phyloP scores from a whole-genome alignment of 2,329 filamentous ascomycete species.

The Paecilomyces formosus region DNA sequence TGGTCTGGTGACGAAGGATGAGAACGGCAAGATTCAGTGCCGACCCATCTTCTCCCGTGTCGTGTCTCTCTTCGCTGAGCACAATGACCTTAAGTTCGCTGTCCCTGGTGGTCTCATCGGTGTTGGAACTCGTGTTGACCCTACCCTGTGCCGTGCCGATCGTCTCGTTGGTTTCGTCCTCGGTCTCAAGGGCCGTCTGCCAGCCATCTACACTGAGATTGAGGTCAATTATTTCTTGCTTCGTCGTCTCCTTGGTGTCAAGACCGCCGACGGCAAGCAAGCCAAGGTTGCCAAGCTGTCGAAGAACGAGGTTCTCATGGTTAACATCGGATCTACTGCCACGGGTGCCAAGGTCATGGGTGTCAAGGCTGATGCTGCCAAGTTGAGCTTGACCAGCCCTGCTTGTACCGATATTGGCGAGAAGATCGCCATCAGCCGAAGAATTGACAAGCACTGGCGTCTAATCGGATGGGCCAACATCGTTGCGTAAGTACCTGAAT shows the following conservation, averaged over 20 bases:
- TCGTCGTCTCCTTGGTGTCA: conserved; percentile 87
- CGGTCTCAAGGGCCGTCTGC: conserved; percentile 84
- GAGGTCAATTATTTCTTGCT: conserved; percentile 99
- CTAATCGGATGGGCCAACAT: conserved; percentile 87
- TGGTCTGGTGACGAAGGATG: conserved; percentile 95
- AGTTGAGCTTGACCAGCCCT: conserved; percentile 83
- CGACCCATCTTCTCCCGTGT: conserved; percentile 95
- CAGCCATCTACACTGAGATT: conserved; percentile 95
- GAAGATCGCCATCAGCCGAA: conserved; percentile 91
- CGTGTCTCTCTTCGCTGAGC: conserved; percentile 90
- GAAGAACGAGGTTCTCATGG: conserved; percentile 99
- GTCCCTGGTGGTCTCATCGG: conserved; percentile 96
- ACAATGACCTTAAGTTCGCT: conserved; percentile 97
- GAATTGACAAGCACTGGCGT: conserved; percentile 99
- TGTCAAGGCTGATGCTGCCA: conserved; percentile 96
- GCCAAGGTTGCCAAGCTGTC: conserved; percentile 97
- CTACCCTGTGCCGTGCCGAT: conserved; percentile 96
- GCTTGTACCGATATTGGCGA: conserved; percentile 96
- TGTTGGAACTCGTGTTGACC: conserved; percentile 95
- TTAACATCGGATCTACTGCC: conserved; percentile 96
- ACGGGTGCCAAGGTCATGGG: conserved; percentile 95
- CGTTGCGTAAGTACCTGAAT: conserved; percentile 42
- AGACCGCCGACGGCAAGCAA: conserved; percentile 97
- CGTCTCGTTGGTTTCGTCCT: conserved; percentile 97
- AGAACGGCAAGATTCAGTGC: conserved; percentile 89